A percentile compares a stretch with the other conserved stretches of the same genome.
phyloP scores from a whole-genome alignment of 2,329 filamentous ascomycete species.

The Emmonsia crescens region DNA sequence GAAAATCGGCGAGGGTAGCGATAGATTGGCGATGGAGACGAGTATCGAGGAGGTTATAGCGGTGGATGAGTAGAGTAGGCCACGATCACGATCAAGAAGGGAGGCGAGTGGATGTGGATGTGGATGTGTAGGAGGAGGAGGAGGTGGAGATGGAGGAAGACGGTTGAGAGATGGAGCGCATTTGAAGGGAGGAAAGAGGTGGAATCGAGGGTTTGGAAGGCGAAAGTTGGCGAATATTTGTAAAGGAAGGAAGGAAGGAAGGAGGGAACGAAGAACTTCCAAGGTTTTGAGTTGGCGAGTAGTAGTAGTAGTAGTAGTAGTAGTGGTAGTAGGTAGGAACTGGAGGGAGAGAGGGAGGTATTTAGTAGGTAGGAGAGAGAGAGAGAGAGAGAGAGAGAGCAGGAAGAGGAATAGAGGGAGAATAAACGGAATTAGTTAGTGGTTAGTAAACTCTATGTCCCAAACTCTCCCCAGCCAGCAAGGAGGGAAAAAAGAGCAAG shows the following conservation, averaged over 20 bases:
- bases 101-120: background rate
- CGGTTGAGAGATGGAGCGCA: too few species aligned
- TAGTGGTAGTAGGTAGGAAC: too few species aligned
- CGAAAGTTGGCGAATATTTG: slow-evolving; percentile 16
- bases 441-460: too few species aligned
- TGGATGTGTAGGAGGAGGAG: too few species aligned
- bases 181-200: background rate
- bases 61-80: background rate
- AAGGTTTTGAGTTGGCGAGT: too few species aligned
- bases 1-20: background rate
- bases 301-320: too few species aligned
- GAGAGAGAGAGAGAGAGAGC: background rate
- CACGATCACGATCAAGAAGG: background rate
- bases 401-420: slow-evolving; percentile 1
- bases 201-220: slow-evolving; percentile 4
- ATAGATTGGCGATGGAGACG: background rate
- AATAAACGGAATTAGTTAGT: background rate
- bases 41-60: background rate
- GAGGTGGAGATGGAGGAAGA: background rate
- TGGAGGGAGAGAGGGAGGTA: slow-evolving; percentile 5
- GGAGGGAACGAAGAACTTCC: background rate
- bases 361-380: background rate
- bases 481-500: slow-evolving; percentile 5
- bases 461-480: too few species aligned
- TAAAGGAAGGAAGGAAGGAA: slow-evolving; percentile 9